These are phyloP conservation scores for Aureobasidium sp. DNA, from an alignment of 2,329 filamentous ascomycete genomes.

Conservation along the genomic window DNA sequence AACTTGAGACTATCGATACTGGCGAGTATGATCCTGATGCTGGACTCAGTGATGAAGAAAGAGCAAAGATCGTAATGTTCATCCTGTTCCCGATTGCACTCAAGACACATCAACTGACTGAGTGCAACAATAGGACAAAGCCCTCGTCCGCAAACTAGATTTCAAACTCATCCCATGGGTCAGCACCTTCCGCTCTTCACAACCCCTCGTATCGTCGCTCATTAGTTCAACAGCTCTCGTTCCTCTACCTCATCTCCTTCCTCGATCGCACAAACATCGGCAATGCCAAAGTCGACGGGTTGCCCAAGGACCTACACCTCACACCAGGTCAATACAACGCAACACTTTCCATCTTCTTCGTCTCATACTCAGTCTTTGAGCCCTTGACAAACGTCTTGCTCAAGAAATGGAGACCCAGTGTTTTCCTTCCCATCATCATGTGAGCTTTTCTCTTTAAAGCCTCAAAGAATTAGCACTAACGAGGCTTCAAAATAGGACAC, in stretches of 20 bases:
- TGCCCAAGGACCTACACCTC: conserved; percentile 54
- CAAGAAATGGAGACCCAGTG: conserved; percentile 64
- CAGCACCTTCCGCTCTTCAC: conserved; percentile 9
- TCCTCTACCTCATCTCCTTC: conserved; percentile 68
- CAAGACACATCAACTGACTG: background rate
- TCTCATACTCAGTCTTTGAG: conserved; percentile 13
- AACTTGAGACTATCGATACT: background rate
- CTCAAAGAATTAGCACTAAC: too few relatives aligned
- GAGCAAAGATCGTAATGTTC: conserved; percentile 47
- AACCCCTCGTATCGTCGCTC: background rate
- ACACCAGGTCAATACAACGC: conserved; percentile 54
- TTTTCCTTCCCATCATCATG: conserved; percentile 50
- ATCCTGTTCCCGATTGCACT: background rate
- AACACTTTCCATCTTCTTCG: conserved; percentile 8
- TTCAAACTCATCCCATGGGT: conserved; percentile 52
- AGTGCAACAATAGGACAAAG: conserved; percentile 45
- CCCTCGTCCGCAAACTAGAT: conserved; percentile 55
- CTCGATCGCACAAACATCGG: conserved; percentile 68
- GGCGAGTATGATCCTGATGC: conserved; percentile 48
- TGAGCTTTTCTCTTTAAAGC: too few relatives aligned
- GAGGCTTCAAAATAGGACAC: conserved; percentile 14
- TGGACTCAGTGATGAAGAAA: conserved; percentile 55
- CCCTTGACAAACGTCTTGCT: conserved; percentile 71
- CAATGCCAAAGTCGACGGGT: conserved; percentile 54
- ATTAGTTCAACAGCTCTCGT: conserved; percentile 43